Evolutionary conservation across 768 basidiomycete species (phyloP).

Genomic region (Lactarius pseudohatsudake): DNA sequence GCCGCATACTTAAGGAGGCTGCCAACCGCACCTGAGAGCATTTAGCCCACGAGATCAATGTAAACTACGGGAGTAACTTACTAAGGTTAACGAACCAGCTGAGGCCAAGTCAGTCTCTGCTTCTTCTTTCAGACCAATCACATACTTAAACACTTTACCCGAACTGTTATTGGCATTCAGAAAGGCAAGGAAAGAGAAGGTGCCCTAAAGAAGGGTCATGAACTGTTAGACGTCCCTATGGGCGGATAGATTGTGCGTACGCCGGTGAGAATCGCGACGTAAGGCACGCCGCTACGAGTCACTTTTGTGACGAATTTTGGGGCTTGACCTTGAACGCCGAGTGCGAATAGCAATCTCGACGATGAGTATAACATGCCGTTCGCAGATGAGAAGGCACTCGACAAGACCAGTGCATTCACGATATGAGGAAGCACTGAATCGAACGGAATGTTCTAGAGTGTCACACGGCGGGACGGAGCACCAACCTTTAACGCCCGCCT

Average conservation of each 20-base stretch:
- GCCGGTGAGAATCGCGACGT: conserved; percentile 20
- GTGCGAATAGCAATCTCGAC: conserved; percentile 26
- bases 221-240: background rate
- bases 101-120: background rate
- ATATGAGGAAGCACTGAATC: conserved; percentile 26
- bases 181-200: conserved; percentile 27
- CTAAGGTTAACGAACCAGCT: conserved; percentile 29
- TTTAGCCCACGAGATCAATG: background rate
- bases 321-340: conserved; percentile 27
- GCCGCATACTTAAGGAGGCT: conserved; percentile 28
- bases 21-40: conserved; percentile 23
- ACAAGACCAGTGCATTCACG: conserved; percentile 27
- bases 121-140: background rate
- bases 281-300: conserved; percentile 20
- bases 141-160: conserved; percentile 28
- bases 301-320: conserved; percentile 24
- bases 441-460: background rate
- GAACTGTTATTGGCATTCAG: conserved; percentile 18
- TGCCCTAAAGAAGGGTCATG: conserved; percentile 8
- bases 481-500: conserved; percentile 28
- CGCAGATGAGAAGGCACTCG: conserved; percentile 28
- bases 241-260: conserved; percentile 5
- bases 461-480: background rate
- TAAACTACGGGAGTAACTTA: background rate
- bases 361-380: conserved; percentile 28